Conservation (phyloP, 176 grass and related monocot species). For the Oryza officinalis region DNA sequence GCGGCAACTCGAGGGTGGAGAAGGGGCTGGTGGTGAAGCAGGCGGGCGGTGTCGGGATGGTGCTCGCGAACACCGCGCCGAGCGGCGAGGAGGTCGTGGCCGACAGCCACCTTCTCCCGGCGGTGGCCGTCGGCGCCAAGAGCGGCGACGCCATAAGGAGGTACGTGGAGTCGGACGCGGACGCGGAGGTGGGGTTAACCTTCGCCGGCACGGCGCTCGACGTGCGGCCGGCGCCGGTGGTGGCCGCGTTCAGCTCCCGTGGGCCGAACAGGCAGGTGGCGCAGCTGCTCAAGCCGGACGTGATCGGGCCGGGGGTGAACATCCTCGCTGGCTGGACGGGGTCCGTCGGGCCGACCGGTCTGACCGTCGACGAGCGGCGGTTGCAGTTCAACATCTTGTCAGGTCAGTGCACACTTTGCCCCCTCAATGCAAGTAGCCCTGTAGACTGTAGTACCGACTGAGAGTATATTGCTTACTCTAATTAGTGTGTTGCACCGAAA, state of each 20-base stretch:
- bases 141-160: conserved; percentile 62
- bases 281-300: conserved; percentile 89
- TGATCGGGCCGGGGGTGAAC: conserved; percentile 86
- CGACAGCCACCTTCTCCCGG: conserved; percentile 79
- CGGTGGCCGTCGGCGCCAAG: conserved; percentile 68
- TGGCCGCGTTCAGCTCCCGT: conserved; percentile 90
- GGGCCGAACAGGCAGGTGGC: conserved; percentile 70
- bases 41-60: conserved; percentile 78
- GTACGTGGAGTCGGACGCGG: conserved; percentile 49
- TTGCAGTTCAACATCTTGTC: conserved; percentile 77
- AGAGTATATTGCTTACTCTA: neutral
- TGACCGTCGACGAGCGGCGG: conserved; percentile 60
- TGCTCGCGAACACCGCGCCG: conserved; percentile 66
- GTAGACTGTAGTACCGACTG: neutral
- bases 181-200: conserved; percentile 47
- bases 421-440: neutral
- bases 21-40: conserved; percentile 84
- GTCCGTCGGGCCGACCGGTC: conserved; percentile 63
- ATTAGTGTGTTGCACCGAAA: conserved; percentile 9
- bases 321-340: conserved; percentile 83
- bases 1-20: conserved; percentile 65
- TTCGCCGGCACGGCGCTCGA: conserved; percentile 71
- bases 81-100: conserved; percentile 84
- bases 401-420: conserved; percentile 51
- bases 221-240: conserved; percentile 80